phyloP scores from a whole-genome alignment of 176 grass and related monocot species.

The Aegilops bicornis region DNA sequence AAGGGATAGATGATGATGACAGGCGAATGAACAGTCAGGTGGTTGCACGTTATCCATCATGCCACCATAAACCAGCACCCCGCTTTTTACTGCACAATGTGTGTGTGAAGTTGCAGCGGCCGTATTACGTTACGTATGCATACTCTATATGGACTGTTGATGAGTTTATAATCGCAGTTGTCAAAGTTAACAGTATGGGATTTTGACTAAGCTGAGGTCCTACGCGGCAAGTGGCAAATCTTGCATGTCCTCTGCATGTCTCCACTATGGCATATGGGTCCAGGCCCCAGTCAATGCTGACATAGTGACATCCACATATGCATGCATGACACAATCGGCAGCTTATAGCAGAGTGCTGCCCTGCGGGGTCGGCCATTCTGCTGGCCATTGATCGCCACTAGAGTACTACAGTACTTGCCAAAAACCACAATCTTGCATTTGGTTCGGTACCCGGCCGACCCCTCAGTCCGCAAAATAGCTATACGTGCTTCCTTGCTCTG shows the following conservation, averaged over 20 bases:
- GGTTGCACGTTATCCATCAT: conserved; percentile 32
- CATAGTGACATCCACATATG: conserved; percentile 7
- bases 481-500: background rate
- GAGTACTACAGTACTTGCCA: background rate
- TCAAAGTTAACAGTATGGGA: background rate
- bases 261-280: background rate
- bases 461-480: background rate
- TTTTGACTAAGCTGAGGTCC: background rate
- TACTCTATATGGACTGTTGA: too few relatives aligned
- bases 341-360: background rate
- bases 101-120: too few relatives aligned
- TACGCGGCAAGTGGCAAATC: background rate
- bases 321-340: background rate
- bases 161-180: background rate
- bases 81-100: too few relatives aligned
- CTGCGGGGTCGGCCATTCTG: background rate
- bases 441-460: background rate
- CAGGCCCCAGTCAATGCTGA: conserved; percentile 1
- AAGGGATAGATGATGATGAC: conserved; percentile 5
- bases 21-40: conserved; percentile 6
- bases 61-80: background rate
- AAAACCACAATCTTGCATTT: background rate
- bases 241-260: conserved; percentile 17
- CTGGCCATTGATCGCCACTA: background rate
- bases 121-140: too few relatives aligned